Base-by-base conservation (phyloP, 306 rosid species). In the Mimosa bimucronata region DNA sequence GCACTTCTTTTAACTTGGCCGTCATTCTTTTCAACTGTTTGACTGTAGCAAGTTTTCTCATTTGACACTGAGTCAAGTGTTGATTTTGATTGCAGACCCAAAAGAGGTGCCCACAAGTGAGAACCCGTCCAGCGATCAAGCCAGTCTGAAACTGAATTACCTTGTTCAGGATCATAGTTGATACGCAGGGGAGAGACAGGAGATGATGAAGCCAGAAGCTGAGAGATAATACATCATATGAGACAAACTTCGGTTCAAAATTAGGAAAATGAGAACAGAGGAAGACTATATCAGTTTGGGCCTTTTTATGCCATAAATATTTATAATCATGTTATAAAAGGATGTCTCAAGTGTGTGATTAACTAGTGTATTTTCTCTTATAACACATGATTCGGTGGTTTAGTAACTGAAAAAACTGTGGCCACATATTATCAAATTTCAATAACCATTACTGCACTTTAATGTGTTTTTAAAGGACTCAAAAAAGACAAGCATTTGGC, bases 191-290 rank as follows among this genome's bases (percentile, higher is more conserved):
- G 78, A 74, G 60, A 68, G 18, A 64, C 62, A 68, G 66, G 45
- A 45, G 82, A 41, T 6, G 79, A 79, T 69, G 83, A 79, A 69
- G 83, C 80, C 85, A 88, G 77, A 80, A 88, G 87, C 88, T 88
- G 69, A 38, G 69, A n/a, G 40, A 58, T 18, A 25, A 38, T 12
- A 23, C 26, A 46, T 60, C 23, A 38, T 42, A 42, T 70, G 38
- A 69, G 26, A 44, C 8, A 60, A 70, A 14, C 58, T 38, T 40
- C 40, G 26, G 14, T 53, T 80, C 61, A n/a, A 30, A 80, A 61
- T 21, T 31, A 23, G 21, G 71, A 30, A 55, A 46, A 70, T 38
- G 68, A 25, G 29, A 42, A 31, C 25, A 81, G 44, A 28, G 53
- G 38, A 6, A 58, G 58, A 31, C 7, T 40, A 41, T 21, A 58